Percentiles rank a stretch among this genome's conserved stretches.
Evolutionary conservation across 768 basidiomycete genomes (phyloP).

Genomic region (Serpula lacrymans): DNA sequence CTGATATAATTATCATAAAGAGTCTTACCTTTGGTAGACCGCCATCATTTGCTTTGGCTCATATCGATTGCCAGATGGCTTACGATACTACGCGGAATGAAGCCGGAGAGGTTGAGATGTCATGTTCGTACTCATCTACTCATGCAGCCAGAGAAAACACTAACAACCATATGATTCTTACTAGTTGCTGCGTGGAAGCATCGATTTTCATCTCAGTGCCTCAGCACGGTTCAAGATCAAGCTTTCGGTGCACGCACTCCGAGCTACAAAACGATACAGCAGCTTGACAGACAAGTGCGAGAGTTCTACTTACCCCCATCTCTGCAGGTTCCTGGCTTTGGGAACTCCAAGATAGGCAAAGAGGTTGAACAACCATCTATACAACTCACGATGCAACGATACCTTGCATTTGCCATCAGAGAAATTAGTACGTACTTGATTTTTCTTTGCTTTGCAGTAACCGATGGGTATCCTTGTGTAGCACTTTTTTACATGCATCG

Average conservation of each 20-base stretch:
- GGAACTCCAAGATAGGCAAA: conserved; percentile 49
- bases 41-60: conserved; percentile 62
- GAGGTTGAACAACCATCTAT: too few relatives aligned
- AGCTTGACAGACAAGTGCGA: conserved; percentile 62
- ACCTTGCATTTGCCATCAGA: conserved; percentile 64
- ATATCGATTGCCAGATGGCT: conserved; percentile 66
- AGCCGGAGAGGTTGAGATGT: too few relatives aligned
- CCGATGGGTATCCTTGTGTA: too few relatives aligned
- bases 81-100: too few relatives aligned
- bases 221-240: conserved; percentile 67
- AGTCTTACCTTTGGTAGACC: conserved; percentile 72
- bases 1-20: too few relatives aligned
- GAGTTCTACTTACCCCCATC: conserved; percentile 65
- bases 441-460: neutral
- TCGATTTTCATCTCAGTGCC: conserved; percentile 63
- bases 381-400: conserved; percentile 61
- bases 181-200: conserved; percentile 70
- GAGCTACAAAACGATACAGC: conserved; percentile 63
- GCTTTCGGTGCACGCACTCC: conserved; percentile 70
- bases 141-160: too few relatives aligned
- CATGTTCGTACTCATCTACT: too few relatives aligned
- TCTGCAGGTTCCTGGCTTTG: conserved; percentile 67
- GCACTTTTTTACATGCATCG: conserved; percentile 70
- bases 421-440: conserved; percentile 57
- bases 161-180: too few relatives aligned